Base-by-base conservation (phyloP, 495 filamentous ascomycete genomes). In the Hypoxylon perforatum region DNA sequence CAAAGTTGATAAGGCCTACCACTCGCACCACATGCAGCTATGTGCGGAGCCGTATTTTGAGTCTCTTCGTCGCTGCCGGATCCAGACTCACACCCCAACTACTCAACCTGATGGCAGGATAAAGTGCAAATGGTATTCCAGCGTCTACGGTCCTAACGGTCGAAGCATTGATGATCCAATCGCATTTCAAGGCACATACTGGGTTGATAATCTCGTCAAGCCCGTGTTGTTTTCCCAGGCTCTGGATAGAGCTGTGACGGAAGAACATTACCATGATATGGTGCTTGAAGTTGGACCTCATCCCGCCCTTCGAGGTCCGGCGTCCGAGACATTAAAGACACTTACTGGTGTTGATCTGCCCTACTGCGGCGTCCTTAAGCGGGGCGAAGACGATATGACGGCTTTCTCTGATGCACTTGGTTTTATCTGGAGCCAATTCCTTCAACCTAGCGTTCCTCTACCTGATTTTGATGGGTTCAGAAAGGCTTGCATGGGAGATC, bases 211-310 rank as follows among this genome's bases (percentile, higher is more conserved):
- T 38, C 73, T 85, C 76, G 41, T 75, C 11, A 71, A 73, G 2
- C 75, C 80, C 2, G 84, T 87, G 5, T 53, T 80, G 1, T 87
- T 87, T 55, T 67, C 72, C 0, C 65, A 85, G 25, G 85, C 85
- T 8, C 38, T 84, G 3, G 68, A 57, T 1, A 73, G 71, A 12
- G 78, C 79, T 3, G 30, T 61, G 28, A 23, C 18, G 21, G 14
- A 0, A 67, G 75, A n/a, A 67, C 72, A 47, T 6, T 19, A 4
- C 71, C 64, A 0, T 7, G 2, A 59, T 52, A 15, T 77, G 1
- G 73, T 55, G 28, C 23, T 86, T 9, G 85, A 86, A 51, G 63
- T 86, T 52, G 85, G 84, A 0, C 81, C 83, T 2, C 85, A 86
- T 45, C 76, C 82, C 7, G 76, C 82, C 2, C 71, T 86, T 3